Percentiles rank a stretch among this genome's conserved stretches.
Conservation (phyloP, 1,284 basidiomycete genomes). For the Tylopilus sp. region DNA sequence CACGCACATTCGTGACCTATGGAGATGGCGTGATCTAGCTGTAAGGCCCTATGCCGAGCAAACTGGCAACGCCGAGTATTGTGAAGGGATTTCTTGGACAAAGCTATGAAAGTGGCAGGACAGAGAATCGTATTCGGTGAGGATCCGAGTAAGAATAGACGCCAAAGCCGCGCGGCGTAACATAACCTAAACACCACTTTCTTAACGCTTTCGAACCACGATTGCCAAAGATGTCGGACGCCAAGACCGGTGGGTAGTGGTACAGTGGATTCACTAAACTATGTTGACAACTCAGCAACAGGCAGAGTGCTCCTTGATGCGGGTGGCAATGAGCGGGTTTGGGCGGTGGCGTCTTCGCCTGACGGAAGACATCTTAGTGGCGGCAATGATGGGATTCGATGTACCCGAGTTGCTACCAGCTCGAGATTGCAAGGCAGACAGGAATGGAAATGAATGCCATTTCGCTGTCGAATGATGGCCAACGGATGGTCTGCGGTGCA, state of each 20-base stretch:
- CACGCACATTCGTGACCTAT: too few species aligned
- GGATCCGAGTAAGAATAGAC: too few species aligned
- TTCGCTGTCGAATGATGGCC: not conserved
- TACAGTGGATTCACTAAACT: not conserved
- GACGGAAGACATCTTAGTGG: not conserved
- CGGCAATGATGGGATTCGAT: not conserved
- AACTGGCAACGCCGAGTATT: too few species aligned
- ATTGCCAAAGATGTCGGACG: not conserved
- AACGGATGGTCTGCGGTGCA: not conserved
- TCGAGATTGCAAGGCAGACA: not conserved
- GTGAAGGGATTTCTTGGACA: too few species aligned
- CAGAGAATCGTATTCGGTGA: too few species aligned
- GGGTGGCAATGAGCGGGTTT: not conserved
- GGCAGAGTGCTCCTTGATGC: not conserved
- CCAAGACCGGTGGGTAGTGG: not conserved
- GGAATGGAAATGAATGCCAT: not conserved
- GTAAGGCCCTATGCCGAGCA: too few species aligned
- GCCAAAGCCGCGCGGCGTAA: too few species aligned
- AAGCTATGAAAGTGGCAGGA: too few species aligned
- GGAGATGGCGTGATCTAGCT: too few species aligned
- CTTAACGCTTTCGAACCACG: not conserved
- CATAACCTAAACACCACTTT: not conserved
- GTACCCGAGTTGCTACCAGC: too few species aligned
- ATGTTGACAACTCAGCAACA: not conserved
- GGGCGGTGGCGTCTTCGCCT: not conserved